A percentile compares a stretch with the other conserved stretches of the same genome.
Evolutionary conservation across 148 eudicot species (phyloP).

Genomic region (Limonium bicolor): DNA sequence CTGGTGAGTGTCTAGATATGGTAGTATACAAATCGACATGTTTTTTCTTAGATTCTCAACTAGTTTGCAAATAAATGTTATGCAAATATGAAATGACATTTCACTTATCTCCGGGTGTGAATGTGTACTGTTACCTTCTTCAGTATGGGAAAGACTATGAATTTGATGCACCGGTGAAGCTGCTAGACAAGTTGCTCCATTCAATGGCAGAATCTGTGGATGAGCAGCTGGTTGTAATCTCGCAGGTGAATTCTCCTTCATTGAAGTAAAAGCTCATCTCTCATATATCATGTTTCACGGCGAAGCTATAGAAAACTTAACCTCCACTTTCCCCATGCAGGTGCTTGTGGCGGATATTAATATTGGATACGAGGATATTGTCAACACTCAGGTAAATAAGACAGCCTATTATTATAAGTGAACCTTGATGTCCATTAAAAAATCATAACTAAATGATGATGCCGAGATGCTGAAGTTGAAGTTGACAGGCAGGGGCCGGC

Average conservation of each 20-base stretch:
- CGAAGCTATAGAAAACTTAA: neutral
- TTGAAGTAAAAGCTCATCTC: neutral
- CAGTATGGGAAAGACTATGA: conserved; percentile 35
- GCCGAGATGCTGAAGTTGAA: too few species aligned
- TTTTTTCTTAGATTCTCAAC: too few species aligned
- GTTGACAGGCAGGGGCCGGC: too few species aligned
- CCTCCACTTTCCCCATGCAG: conserved; percentile 4
- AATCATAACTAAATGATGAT: too few species aligned
- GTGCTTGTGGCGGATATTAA: conserved; percentile 40
- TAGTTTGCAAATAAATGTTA: too few species aligned
- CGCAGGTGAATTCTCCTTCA: conserved; percentile 18
- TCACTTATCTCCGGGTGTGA: too few species aligned
- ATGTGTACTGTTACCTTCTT: neutral
- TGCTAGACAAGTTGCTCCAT: conserved; percentile 25
- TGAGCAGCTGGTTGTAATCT: conserved; percentile 31
- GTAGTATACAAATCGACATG: too few species aligned
- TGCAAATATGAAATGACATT: too few species aligned
- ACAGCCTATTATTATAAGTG: too few species aligned
- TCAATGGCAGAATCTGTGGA: conserved; percentile 29
- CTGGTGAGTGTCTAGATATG: too few species aligned
- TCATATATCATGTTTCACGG: neutral
- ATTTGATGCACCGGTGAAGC: conserved; percentile 33
- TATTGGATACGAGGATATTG: conserved; percentile 37
- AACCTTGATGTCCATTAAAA: too few species aligned
- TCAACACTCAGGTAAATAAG: conserved; percentile 24